Evolutionary conservation across 345 rosid species (phyloP).

Genomic region (Linum tenue): DNA sequence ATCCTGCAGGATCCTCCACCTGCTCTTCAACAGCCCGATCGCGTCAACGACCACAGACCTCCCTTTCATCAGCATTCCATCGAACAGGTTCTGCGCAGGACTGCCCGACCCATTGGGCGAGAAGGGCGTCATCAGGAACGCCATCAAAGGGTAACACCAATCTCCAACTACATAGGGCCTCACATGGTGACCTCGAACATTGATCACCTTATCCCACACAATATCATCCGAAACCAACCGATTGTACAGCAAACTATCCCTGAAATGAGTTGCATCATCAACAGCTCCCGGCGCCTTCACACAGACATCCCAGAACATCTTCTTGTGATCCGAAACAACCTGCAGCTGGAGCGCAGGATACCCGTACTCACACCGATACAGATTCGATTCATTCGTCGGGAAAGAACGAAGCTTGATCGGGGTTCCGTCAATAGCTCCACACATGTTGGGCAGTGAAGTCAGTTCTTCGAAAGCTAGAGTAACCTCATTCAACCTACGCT

Average conservation of each 20-base stretch:
- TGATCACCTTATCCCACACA: constrained; percentile 79
- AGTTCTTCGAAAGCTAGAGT: constrained; percentile 86
- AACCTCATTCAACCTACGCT: constrained; percentile 72
- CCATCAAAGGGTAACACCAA: constrained; percentile 85
- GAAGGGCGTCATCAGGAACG: constrained; percentile 87
- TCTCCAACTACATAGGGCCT: constrained; percentile 90
- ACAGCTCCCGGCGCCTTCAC: constrained; percentile 82
- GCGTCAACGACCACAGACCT: constrained; percentile 93
- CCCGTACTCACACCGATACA: constrained; percentile 53
- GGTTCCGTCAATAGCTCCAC: constrained; percentile 84
- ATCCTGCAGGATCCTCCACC: constrained; percentile 96
- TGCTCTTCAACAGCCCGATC: constrained; percentile 70
- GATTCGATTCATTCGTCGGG: constrained; percentile 27
- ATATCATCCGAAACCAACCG: constrained; percentile 77
- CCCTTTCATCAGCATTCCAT: constrained; percentile 97
- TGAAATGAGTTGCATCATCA: constrained; percentile 74
- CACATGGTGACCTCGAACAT: constrained; percentile 73
- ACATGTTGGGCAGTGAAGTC: constrained; percentile 82
- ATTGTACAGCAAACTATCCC: constrained; percentile 80
- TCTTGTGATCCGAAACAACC: constrained; percentile 89
- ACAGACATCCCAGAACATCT: constrained; percentile 92
- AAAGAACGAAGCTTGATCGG: constrained; percentile 54
- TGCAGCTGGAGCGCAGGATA: constrained; percentile 73
- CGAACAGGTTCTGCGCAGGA: constrained; percentile 85
- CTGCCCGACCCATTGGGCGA: constrained; percentile 69